phyloP scores from a whole-genome alignment of 345 rosid genomes.

The Cardiospermum halicacabum region DNA sequence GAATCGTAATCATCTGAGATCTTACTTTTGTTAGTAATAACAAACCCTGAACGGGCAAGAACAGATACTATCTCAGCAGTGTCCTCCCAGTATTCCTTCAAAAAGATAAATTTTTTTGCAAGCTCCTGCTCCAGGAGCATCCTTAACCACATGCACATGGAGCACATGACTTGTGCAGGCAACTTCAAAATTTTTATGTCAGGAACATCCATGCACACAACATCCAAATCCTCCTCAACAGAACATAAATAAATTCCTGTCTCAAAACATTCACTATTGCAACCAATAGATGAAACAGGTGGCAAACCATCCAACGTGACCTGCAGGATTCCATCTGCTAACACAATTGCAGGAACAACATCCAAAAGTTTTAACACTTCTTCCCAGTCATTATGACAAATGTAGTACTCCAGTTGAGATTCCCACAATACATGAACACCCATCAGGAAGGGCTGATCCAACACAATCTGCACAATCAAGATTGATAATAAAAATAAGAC shows the following conservation, averaged over 20 bases:
- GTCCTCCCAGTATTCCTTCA: slow-evolving; percentile 85
- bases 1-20: slow-evolving; percentile 39
- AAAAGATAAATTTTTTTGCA: slow-evolving; percentile 67
- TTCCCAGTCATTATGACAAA: slow-evolving; percentile 89
- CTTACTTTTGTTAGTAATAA: slow-evolving; percentile 45
- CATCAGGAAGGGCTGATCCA: slow-evolving; percentile 93
- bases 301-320: slow-evolving; percentile 61
- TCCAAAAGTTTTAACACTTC: slow-evolving; percentile 80
- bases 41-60: slow-evolving; percentile 75
- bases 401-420: slow-evolving; percentile 82
- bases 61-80: slow-evolving; percentile 63
- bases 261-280: slow-evolving; percentile 35
- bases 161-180: slow-evolving; percentile 48
- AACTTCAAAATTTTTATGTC: slow-evolving; percentile 61
- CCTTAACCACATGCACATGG: slow-evolving; percentile 68
- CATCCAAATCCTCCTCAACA: slow-evolving; percentile 77
- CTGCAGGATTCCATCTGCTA: slow-evolving; percentile 72
- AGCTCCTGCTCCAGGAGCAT: slow-evolving; percentile 80
- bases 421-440: slow-evolving; percentile 96
- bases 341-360: slow-evolving; percentile 58
- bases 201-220: slow-evolving; percentile 77
- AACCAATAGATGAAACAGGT: slow-evolving; percentile 41
- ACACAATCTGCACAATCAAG: slow-evolving; percentile 60
- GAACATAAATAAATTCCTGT: slow-evolving; percentile 54
- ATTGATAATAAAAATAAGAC: background rate